These are phyloP conservation scores for Ophiostoma triangulosporum DNA, from an alignment of 2,329 filamentous ascomycete genomes.

Conservation along the genomic window DNA sequence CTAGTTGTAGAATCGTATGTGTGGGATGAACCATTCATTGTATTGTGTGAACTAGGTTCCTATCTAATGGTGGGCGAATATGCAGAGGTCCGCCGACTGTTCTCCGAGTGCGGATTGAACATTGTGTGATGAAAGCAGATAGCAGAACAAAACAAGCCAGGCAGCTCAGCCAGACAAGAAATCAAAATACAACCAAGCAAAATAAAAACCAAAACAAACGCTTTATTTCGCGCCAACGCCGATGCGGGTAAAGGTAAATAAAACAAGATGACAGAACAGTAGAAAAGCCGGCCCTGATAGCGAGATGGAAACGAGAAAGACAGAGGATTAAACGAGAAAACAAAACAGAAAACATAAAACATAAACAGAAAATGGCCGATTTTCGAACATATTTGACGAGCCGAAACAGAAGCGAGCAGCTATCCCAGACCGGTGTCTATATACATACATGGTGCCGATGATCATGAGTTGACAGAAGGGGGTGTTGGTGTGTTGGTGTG, in stretches of 20 bases:
- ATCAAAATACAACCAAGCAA: neutral
- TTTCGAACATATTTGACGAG: constrained; percentile 1
- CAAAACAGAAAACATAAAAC: no score
- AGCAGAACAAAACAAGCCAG: neutral
- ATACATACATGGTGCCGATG: constrained; percentile 5
- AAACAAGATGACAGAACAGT: constrained; percentile 2
- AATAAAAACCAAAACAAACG: neutral
- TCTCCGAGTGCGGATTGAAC: neutral
- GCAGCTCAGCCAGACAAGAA: neutral
- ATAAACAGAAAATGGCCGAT: no score
- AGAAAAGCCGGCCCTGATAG: neutral
- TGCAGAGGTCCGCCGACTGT: no score
- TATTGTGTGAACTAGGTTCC: neutral
- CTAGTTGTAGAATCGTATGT: no score
- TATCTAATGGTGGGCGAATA: neutral
- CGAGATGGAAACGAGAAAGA: neutral
- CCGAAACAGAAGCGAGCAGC: constrained; percentile 1
- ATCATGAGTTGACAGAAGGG: neutral
- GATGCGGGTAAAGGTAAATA: neutral
- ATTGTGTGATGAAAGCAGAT: neutral
- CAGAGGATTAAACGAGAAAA: neutral
- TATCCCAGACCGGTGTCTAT: constrained; percentile 4
- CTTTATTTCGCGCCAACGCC: constrained; percentile 7
- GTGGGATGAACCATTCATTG: no score
- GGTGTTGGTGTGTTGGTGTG: neutral